These are phyloP conservation scores for Phanerochaete sordida DNA, from an alignment of 768 basidiomycete species.

Conservation along the genomic window DNA sequence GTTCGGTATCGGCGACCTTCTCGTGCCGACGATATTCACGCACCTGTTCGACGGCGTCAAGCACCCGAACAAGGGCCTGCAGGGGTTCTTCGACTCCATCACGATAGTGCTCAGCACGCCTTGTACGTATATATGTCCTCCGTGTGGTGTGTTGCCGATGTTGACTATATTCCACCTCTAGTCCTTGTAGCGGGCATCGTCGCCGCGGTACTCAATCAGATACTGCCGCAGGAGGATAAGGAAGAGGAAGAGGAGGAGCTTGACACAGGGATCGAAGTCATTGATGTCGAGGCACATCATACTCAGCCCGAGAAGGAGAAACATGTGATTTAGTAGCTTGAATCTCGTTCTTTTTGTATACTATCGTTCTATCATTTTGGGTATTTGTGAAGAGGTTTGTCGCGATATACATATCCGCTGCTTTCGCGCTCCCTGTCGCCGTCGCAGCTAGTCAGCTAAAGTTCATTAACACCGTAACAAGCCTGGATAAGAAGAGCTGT, in stretches of 20 bases:
- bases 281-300: constrained; percentile 16
- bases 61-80: constrained; percentile 49
- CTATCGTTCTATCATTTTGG: no score
- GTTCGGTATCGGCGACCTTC: constrained; percentile 69
- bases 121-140: constrained; percentile 44
- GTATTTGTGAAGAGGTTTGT: no score
- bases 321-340: background rate
- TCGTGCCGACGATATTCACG: constrained; percentile 61
- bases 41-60: constrained; percentile 65
- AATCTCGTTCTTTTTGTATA: no score
- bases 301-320: constrained; percentile 1
- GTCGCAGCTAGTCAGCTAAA: no score
- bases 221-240: constrained; percentile 36
- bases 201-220: constrained; percentile 41
- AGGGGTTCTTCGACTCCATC: constrained; percentile 73
- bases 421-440: no score
- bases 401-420: no score
- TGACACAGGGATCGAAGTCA: constrained; percentile 11
- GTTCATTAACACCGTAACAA: no score
- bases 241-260: constrained; percentile 17
- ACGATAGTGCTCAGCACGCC: constrained; percentile 80
- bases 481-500: no score
- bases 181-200: constrained; percentile 41
- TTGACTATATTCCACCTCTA: constrained; percentile 18
- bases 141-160: background rate